Evolutionary conservation across 768 basidiomycete genomes (phyloP).

Genomic region (Russula griseocarnosa): DNA sequence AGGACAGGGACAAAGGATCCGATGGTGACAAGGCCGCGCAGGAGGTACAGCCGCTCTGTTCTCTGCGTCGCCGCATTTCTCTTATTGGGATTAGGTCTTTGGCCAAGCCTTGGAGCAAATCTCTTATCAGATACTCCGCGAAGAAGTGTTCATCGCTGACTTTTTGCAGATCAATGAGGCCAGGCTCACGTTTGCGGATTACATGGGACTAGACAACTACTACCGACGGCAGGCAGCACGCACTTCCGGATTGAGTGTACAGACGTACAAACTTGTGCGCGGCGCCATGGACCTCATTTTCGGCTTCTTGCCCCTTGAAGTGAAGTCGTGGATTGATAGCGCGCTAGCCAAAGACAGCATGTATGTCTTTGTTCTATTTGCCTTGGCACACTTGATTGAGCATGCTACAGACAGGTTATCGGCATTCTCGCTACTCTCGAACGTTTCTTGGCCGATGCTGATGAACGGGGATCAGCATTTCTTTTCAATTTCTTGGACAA

Average conservation of each 20-base stretch:
- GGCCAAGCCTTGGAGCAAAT: conserved; percentile 71
- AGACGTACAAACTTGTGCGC: conserved; percentile 75
- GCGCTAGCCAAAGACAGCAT: conserved; percentile 71
- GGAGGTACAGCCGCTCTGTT: conserved; percentile 47
- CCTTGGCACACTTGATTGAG: neutral
- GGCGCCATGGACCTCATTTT: conserved; percentile 94
- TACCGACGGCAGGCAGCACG: conserved; percentile 89
- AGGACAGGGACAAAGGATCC: conserved; percentile 51
- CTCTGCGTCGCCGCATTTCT: conserved; percentile 5
- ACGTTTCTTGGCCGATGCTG: conserved; percentile 68
- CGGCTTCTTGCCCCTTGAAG: conserved; percentile 80
- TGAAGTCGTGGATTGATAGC: conserved; percentile 81
- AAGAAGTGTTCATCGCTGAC: conserved; percentile 85
- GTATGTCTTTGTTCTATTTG: conserved; percentile 41
- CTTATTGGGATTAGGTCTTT: conserved; percentile 54
- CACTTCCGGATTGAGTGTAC: conserved; percentile 56
- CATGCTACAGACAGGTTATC: conserved; percentile 64
- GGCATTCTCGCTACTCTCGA: conserved; percentile 80
- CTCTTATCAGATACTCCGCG: conserved; percentile 67
- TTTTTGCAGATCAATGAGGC: conserved; percentile 91
- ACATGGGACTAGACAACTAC: conserved; percentile 90
- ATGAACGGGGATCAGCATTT: conserved; percentile 76
- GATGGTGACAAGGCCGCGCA: conserved; percentile 65
- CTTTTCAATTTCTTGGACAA: conserved; percentile 69
- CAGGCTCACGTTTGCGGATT: conserved; percentile 90